These are phyloP conservation scores for Penicillium bialowiezense DNA, from an alignment of 495 filamentous ascomycete species.

Conservation along the genomic window DNA sequence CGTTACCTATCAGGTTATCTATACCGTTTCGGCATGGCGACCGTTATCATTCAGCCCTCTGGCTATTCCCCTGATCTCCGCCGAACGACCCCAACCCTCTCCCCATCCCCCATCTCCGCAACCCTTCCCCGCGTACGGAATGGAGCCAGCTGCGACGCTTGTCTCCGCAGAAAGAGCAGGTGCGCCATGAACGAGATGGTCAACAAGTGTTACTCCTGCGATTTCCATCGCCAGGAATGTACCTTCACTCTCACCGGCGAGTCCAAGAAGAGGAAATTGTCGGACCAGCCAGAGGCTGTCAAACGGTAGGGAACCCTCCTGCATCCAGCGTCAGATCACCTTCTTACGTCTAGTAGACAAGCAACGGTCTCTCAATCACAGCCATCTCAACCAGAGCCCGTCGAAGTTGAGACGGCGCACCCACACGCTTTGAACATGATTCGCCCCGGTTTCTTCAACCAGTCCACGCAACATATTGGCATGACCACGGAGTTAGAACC, in stretches of 20 bases:
- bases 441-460: slow-evolving; percentile 40
- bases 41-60: slow-evolving; percentile 47
- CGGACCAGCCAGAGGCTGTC: slow-evolving; percentile 32
- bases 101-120: slow-evolving; percentile 27
- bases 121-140: slow-evolving; percentile 35
- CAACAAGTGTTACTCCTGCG: slow-evolving; percentile 53
- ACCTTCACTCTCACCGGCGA: slow-evolving; percentile 41
- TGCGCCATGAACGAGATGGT: slow-evolving; percentile 76
- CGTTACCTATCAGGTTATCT: neutral
- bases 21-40: slow-evolving; percentile 31
- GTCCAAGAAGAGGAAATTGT: slow-evolving; percentile 68
- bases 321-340: no score
- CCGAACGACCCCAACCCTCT: slow-evolving; percentile 28
- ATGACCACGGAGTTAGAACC: slow-evolving; percentile 54
- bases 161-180: slow-evolving; percentile 77
- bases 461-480: slow-evolving; percentile 50
- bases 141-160: slow-evolving; percentile 71
- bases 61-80: slow-evolving; percentile 30
- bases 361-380: slow-evolving; percentile 13
- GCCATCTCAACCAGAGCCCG: no score
- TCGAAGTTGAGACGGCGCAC: slow-evolving; percentile 27
- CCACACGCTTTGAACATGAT: slow-evolving; percentile 27
- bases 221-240: slow-evolving; percentile 54
- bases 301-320: slow-evolving; percentile 40
- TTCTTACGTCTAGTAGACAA: slow-evolving; percentile 19